Evolutionary conservation across 2,329 filamentous ascomycete species (phyloP).

Genomic region (Exutisphaerella laricina): DNA sequence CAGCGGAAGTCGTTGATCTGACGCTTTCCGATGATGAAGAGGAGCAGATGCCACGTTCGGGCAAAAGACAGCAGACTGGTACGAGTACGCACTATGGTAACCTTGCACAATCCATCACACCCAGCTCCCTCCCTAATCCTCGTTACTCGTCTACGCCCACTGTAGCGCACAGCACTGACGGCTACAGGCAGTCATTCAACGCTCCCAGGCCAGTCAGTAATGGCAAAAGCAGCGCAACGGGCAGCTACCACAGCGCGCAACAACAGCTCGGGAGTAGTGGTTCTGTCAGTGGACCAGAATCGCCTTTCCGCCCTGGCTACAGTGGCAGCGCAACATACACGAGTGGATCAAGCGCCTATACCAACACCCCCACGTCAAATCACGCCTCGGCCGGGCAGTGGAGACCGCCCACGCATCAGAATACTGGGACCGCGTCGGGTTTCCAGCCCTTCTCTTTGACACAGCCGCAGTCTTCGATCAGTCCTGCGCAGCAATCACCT

Average conservation of each 20-base stretch:
- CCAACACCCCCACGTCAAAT: slow-evolving; percentile 2
- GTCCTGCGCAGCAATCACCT: slow-evolving; percentile 1
- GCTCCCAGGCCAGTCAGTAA: slow-evolving; percentile 17
- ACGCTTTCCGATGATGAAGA: slow-evolving; percentile 44
- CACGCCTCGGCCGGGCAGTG: too few species aligned
- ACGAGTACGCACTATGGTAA: slow-evolving; percentile 23
- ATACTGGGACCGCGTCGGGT: neutral
- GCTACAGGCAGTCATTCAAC: slow-evolving; percentile 23
- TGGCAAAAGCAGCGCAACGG: slow-evolving; percentile 10
- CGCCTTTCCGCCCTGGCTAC: slow-evolving; percentile 5
- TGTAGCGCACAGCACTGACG: slow-evolving; percentile 20
- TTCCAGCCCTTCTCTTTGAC: slow-evolving; percentile 8
- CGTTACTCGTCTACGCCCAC: slow-evolving; percentile 14
- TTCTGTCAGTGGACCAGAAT: slow-evolving; percentile 6
- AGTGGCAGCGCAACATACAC: slow-evolving; percentile 5
- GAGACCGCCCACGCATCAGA: neutral
- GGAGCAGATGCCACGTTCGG: slow-evolving; percentile 23
- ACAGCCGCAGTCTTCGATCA: neutral
- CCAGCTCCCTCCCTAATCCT: slow-evolving; percentile 23
- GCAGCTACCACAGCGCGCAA: slow-evolving; percentile 5
- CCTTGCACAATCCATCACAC: slow-evolving; percentile 19
- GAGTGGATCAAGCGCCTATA: neutral
- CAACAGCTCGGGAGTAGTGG: slow-evolving; percentile 6
- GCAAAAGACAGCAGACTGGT: slow-evolving; percentile 30
- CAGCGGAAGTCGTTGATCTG: slow-evolving; percentile 44